phyloP scores from a whole-genome alignment of 768 basidiomycete genomes.

The Scleroderma citrinum region DNA sequence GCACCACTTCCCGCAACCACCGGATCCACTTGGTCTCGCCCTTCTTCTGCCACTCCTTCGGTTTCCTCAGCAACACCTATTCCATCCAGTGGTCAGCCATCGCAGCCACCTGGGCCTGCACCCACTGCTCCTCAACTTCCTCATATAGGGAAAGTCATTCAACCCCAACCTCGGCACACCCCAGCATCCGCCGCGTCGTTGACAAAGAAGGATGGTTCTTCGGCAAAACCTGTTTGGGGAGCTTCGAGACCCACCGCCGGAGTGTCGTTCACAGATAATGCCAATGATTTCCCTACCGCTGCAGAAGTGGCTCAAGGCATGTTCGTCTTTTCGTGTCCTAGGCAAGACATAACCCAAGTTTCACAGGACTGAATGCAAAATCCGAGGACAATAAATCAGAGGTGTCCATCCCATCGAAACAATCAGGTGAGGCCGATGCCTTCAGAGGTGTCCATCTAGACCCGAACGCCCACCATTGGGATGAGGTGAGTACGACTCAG shows the following conservation, averaged over 20 bases:
- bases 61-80: conserved; percentile 43
- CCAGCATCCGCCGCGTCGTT: conserved; percentile 26
- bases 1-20: conserved; percentile 52
- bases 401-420: conserved; percentile 44
- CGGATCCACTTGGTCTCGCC: conserved; percentile 72
- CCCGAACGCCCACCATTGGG: conserved; percentile 96
- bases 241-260: conserved; percentile 39
- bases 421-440: conserved; percentile 81
- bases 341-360: conserved; percentile 10
- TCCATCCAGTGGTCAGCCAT: conserved; percentile 39
- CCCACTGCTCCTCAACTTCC: conserved; percentile 45
- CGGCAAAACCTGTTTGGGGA: conserved; percentile 66
- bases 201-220: conserved; percentile 26
- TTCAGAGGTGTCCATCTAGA: conserved; percentile 93
- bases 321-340: conserved; percentile 16
- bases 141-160: conserved; percentile 61
- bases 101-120: conserved; percentile 37
- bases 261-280: conserved; percentile 36
- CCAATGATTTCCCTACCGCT: conserved; percentile 90
- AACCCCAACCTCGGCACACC: conserved; percentile 48
- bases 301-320: conserved; percentile 88
- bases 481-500: conserved; percentile 63
- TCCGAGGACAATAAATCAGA: conserved; percentile 40
- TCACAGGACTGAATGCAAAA: conserved; percentile 16
- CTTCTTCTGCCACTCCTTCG: conserved; percentile 67